phyloP scores from a whole-genome alignment of 176 grass and related monocot species.

The Musa itinerans region DNA sequence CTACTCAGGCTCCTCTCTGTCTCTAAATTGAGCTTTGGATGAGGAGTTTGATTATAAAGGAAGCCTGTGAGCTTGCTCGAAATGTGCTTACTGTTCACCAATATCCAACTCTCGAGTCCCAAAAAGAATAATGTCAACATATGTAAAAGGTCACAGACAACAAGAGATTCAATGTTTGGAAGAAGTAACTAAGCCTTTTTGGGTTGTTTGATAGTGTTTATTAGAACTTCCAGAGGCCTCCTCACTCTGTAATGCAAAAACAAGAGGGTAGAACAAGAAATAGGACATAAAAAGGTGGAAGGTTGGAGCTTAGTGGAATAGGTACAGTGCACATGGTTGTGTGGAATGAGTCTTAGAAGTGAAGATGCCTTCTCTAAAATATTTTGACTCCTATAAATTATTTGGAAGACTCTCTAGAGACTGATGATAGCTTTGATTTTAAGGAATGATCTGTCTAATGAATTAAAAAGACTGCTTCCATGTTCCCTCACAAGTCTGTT shows the following conservation, averaged over 20 bases:
- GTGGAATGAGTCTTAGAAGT: background rate
- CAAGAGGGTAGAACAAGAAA: background rate
- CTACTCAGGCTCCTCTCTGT: background rate
- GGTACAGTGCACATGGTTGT: background rate
- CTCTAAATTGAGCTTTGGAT: background rate
- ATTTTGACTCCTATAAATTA: background rate
- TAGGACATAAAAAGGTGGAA: background rate
- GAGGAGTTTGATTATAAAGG: background rate
- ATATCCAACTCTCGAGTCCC: constrained; percentile 10
- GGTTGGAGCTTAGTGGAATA: background rate
- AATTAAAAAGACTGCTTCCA: background rate
- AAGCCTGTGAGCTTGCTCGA: background rate
- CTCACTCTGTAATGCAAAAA: background rate
- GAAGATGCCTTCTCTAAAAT: constrained; percentile 11
- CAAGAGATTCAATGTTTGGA: background rate
- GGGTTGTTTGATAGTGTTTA: background rate
- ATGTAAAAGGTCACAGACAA: background rate
- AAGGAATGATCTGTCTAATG: constrained; percentile 6
- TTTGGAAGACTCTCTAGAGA: background rate
- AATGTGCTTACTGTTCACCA: background rate
- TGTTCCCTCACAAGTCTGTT: background rate
- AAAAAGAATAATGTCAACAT: background rate
- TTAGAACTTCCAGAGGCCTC: too few relatives aligned
- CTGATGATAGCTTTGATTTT: background rate
- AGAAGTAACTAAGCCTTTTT: background rate